Conservation (phyloP, 805 yeast species). For the Saccharomycopsis sp. region DNA sequence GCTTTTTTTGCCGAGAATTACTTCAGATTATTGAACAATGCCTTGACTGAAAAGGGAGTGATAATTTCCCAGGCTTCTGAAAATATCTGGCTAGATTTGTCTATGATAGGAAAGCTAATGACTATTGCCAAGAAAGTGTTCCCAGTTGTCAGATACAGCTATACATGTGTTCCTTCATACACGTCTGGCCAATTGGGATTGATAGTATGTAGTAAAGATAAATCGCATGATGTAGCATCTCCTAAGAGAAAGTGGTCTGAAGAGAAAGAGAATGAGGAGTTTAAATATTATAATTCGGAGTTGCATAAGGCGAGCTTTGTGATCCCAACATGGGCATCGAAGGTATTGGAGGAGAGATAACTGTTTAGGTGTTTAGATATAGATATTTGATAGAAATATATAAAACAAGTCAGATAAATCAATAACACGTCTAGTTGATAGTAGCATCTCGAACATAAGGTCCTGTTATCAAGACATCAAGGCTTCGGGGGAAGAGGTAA, state of each 20-base stretch:
- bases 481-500: no score
- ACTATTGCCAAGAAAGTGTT: slow-evolving; percentile 49
- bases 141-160: slow-evolving; percentile 56
- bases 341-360: slow-evolving; percentile 8
- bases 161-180: slow-evolving; percentile 81
- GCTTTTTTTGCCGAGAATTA: slow-evolving; percentile 87
- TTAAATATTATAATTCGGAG: slow-evolving; percentile 58
- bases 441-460: no score
- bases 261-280: slow-evolving; percentile 41
- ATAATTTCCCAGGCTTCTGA: slow-evolving; percentile 77
- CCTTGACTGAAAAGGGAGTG: slow-evolving; percentile 88
- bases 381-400: no score
- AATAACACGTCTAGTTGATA: no score
- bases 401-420: no score
- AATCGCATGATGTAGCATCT: slow-evolving; percentile 35
- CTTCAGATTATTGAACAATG: slow-evolving; percentile 73
- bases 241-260: slow-evolving; percentile 45
- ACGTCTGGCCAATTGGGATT: slow-evolving; percentile 86
- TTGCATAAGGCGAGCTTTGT: slow-evolving; percentile 72
- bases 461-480: no score
- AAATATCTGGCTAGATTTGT: slow-evolving; percentile 67
- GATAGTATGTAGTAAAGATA: slow-evolving; percentile 61
- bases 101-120: slow-evolving; percentile 43
- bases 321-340: slow-evolving; percentile 73
- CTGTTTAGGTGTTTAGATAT: no score